These are phyloP conservation scores for Epichloe hybrida DNA, from an alignment of 2,329 filamentous ascomycete genomes.

Conservation along the genomic window DNA sequence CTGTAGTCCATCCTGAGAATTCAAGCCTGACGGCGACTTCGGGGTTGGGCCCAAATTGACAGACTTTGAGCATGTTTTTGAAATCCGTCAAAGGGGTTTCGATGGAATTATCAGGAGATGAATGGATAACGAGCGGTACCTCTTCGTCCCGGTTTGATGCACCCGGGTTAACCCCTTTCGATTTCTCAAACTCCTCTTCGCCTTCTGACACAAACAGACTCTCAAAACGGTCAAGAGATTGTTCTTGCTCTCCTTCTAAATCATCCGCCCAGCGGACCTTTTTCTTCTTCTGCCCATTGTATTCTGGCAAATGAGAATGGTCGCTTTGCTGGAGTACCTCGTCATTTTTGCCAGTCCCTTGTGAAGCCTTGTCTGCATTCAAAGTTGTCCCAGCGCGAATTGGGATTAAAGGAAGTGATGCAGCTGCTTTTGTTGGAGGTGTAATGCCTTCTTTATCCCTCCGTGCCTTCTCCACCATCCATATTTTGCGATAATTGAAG, in stretches of 20 bases:
- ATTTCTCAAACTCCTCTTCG: not conserved
- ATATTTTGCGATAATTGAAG: conserved; percentile 16
- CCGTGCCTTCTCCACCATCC: conserved; percentile 4
- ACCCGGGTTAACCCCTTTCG: not conserved
- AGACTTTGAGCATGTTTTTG: conserved; percentile 3
- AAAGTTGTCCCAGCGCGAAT: not conserved
- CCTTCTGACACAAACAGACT: conserved; percentile 4
- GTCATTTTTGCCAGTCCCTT: not conserved
- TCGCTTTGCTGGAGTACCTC: not conserved
- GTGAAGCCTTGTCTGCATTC: not conserved
- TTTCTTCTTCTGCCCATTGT: not conserved
- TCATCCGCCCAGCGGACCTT: conserved; percentile 5
- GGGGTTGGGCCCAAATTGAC: conserved; percentile 6
- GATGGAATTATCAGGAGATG: not conserved
- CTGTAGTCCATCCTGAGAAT: conserved; percentile 9
- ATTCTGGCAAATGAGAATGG: not conserved
- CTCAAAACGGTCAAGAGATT: not conserved
- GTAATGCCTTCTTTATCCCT: conserved; percentile 6
- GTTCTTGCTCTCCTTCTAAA: not conserved
- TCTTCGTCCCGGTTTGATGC: not conserved
- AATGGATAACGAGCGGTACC: not conserved
- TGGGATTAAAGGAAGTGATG: not conserved
- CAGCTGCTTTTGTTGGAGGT: not conserved
- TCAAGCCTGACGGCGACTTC: conserved; percentile 2
- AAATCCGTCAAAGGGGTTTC: not conserved